phyloP scores from a whole-genome alignment of 805 yeast species.

The Saccharomycopsis sp. region DNA sequence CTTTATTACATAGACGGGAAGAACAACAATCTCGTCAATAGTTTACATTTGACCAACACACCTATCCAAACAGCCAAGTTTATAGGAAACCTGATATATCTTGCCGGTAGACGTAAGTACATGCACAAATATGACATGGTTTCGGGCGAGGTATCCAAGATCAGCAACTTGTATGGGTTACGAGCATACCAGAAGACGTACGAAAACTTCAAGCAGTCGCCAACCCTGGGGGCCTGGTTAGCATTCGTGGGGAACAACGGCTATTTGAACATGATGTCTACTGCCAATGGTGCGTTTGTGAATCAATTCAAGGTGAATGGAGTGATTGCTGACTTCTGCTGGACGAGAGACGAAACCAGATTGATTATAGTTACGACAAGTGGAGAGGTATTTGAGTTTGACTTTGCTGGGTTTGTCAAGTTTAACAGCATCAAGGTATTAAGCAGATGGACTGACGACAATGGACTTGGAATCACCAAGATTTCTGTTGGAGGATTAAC shows the following conservation, averaged over 20 bases:
- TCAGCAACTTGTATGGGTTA: slow-evolving; percentile 87
- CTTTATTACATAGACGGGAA: slow-evolving; percentile 89
- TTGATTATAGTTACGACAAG: slow-evolving; percentile 60
- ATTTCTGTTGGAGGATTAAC: slow-evolving; percentile 64
- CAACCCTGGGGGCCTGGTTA: slow-evolving; percentile 57
- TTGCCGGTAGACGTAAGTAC: slow-evolving; percentile 88
- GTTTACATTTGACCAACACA: slow-evolving; percentile 68
- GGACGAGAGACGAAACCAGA: slow-evolving; percentile 41
- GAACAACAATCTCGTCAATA: slow-evolving; percentile 70
- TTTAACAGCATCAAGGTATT: slow-evolving; percentile 43
- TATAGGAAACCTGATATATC: slow-evolving; percentile 53
- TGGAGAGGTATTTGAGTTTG: slow-evolving; percentile 91
- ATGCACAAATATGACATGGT: slow-evolving; percentile 90
- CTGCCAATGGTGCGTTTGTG: slow-evolving; percentile 78
- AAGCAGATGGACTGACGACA: slow-evolving; percentile 76
- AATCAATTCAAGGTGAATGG: slow-evolving; percentile 89
- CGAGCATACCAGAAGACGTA: slow-evolving; percentile 78
- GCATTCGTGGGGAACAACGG: slow-evolving; percentile 83
- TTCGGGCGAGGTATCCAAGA: slow-evolving; percentile 69
- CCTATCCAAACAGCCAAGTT: slow-evolving; percentile 77
- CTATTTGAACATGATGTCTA: slow-evolving; percentile 78
- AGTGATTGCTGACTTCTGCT: slow-evolving; percentile 71
- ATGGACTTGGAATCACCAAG: slow-evolving; percentile 78
- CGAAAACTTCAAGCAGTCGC: slow-evolving; percentile 77
- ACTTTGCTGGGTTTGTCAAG: slow-evolving; percentile 21